phyloP scores from a whole-genome alignment of 1,284 basidiomycete species.

The Cryptococcus depauperatus region DNA sequence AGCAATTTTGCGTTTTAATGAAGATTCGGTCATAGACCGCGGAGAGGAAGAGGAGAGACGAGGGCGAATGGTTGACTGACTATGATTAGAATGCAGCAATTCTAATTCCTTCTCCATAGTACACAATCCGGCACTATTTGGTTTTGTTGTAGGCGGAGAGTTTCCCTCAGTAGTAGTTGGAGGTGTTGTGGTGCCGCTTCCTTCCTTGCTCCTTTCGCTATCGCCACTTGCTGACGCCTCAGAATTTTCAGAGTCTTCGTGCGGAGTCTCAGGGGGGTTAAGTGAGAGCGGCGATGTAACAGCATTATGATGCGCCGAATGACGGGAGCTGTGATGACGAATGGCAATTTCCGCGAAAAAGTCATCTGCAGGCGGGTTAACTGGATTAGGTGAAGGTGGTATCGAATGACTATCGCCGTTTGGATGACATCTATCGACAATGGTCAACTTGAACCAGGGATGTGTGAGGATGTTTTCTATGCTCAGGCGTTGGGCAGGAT shows the following conservation, averaged over 20 bases:
- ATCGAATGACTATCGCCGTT: conserved; percentile 19
- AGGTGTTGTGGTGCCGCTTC: conserved; percentile 27
- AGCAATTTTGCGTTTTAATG: too few relatives aligned
- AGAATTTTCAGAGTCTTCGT: conserved; percentile 31
- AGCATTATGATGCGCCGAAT: conserved; percentile 3
- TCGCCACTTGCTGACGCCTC: conserved; percentile 25
- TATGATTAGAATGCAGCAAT: conserved; percentile 38
- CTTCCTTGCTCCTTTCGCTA: conserved; percentile 27
- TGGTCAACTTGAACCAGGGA: conserved; percentile 70
- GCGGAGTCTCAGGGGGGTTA: conserved; percentile 5
- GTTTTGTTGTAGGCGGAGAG: conserved; percentile 1
- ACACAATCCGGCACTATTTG: conserved; percentile 34
- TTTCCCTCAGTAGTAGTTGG: too few relatives aligned
- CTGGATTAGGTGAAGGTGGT: conserved; percentile 26
- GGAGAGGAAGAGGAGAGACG: too few relatives aligned
- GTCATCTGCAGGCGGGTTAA: conserved; percentile 14
- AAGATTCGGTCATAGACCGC: too few relatives aligned
- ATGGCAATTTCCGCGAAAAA: conserved; percentile 20
- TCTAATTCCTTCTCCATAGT: conserved; percentile 30
- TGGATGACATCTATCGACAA: conserved; percentile 39
- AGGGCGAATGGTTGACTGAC: conserved; percentile 45
- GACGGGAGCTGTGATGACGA: conserved; percentile 10
- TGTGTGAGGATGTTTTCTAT: conserved; percentile 83
- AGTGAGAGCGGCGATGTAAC: conserved; percentile 12
- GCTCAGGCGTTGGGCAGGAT: conserved; percentile 64